These are phyloP conservation scores for Penicillium bialowiezense DNA, from an alignment of 495 filamentous ascomycete genomes.

Conservation along the genomic window DNA sequence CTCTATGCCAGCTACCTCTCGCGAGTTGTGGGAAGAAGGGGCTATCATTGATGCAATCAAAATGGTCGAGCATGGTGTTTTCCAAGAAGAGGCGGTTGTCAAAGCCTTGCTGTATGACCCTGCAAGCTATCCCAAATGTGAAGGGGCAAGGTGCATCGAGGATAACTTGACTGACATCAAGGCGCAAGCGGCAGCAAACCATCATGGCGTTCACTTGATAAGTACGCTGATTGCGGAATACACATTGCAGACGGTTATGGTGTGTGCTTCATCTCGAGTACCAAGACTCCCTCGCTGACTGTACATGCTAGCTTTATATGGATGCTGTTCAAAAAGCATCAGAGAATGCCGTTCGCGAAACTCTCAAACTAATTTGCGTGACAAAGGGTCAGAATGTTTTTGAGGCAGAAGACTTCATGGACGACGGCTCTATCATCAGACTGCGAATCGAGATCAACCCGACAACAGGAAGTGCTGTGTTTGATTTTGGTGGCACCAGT, in stretches of 20 bases:
- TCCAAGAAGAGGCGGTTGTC: too few relatives aligned
- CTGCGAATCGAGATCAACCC: slow-evolving; percentile 77
- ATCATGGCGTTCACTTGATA: slow-evolving; percentile 89
- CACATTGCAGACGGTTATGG: slow-evolving; percentile 77
- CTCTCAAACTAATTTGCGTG: slow-evolving; percentile 75
- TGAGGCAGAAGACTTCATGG: slow-evolving; percentile 81
- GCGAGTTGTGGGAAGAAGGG: too few relatives aligned
- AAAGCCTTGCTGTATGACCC: slow-evolving; percentile 78
- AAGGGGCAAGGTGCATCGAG: slow-evolving; percentile 75
- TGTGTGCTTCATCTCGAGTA: too few relatives aligned
- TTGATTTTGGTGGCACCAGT: slow-evolving; percentile 82
- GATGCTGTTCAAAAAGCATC: slow-evolving; percentile 84
- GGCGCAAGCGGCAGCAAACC: slow-evolving; percentile 87
- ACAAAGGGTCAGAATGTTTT: slow-evolving; percentile 65
- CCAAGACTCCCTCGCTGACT: too few relatives aligned
- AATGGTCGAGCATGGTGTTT: too few relatives aligned
- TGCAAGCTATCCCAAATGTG: slow-evolving; percentile 77
- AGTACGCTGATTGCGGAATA: slow-evolving; percentile 78
- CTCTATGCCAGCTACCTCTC: slow-evolving; percentile 92
- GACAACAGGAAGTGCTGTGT: slow-evolving; percentile 77
- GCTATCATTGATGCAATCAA: too few relatives aligned
- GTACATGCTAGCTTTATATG: slow-evolving; percentile 61
- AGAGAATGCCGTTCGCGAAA: slow-evolving; percentile 68
- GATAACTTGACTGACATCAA: slow-evolving; percentile 97
- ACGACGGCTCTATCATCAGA: slow-evolving; percentile 81